A percentile compares a stretch with the other conserved stretches of the same genome.
Evolutionary conservation across 164 flowering plant species (phyloP).

Genomic region (Magnolia officinalis): DNA sequence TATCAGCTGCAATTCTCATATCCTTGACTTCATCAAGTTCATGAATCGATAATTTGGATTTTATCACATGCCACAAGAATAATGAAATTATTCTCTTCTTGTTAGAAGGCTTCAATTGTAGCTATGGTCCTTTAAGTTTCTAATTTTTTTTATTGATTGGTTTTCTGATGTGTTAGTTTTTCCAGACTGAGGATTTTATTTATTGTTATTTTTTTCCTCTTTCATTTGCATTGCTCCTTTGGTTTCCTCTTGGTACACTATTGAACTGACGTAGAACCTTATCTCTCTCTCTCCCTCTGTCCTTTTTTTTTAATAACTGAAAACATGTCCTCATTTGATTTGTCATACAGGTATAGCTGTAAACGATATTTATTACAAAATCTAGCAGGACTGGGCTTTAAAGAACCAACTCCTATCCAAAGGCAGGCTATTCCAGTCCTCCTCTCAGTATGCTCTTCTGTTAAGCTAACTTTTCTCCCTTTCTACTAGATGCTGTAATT

Average conservation of each 20-base stretch:
- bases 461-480: slow-evolving; percentile 14
- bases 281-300: not conserved
- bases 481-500: not conserved
- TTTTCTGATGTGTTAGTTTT: not conserved
- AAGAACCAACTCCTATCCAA: slow-evolving; percentile 97
- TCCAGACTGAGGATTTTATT: not conserved
- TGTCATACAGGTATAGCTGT: slow-evolving; percentile 60
- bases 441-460: slow-evolving; percentile 74
- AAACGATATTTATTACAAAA: slow-evolving; percentile 53
- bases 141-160: not conserved
- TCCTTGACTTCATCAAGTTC: too few relatives aligned
- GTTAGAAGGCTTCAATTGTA: too few relatives aligned
- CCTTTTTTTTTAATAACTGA: not conserved
- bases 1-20: too few relatives aligned
- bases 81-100: too few relatives aligned
- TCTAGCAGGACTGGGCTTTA: slow-evolving; percentile 68
- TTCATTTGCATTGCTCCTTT: not conserved
- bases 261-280: not conserved
- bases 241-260: not conserved
- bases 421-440: slow-evolving; percentile 98
- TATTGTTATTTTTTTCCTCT: not conserved
- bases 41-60: too few relatives aligned
- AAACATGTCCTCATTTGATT: not conserved
- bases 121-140: too few relatives aligned
- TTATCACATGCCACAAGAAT: too few relatives aligned